Conservation (phyloP, 306 rosid genomes). For the Spatholobus suberectus region DNA sequence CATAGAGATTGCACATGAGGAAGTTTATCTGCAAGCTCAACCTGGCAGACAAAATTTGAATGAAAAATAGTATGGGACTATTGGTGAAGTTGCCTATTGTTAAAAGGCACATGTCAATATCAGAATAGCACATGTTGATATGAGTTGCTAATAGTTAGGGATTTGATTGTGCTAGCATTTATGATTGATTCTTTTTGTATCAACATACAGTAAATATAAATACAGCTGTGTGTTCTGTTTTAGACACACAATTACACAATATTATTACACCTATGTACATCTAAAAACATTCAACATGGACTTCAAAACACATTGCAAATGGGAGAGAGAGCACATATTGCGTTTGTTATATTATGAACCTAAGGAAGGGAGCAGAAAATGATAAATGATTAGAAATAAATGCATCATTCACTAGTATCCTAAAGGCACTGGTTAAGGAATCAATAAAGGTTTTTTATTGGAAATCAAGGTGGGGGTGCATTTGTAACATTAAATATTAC, state of each 20-base stretch:
- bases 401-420: background rate
- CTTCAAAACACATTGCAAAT: constrained; percentile 12
- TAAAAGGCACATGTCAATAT: background rate
- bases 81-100: constrained; percentile 1
- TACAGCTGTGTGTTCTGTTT: background rate
- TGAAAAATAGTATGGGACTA: constrained; percentile 12
- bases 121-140: background rate
- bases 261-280: background rate
- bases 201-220: background rate
- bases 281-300: background rate
- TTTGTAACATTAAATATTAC: background rate
- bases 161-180: background rate
- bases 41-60: constrained; percentile 56
- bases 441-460: background rate
- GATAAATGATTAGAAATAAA: background rate
- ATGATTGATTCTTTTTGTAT: background rate
- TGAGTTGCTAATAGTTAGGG: background rate
- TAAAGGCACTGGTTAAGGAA: background rate
- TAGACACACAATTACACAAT: background rate
- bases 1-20: constrained; percentile 98
- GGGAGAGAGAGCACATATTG: background rate
- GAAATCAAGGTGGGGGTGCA: background rate
- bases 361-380: constrained; percentile 2
- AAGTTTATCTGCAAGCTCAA: constrained; percentile 97
- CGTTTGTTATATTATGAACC: constrained; percentile 1